Evolutionary conservation across 2,329 filamentous ascomycete genomes (phyloP), one percentile per base, ranked within the genome.

Genomic region (Ascochyta pisi): DNA sequence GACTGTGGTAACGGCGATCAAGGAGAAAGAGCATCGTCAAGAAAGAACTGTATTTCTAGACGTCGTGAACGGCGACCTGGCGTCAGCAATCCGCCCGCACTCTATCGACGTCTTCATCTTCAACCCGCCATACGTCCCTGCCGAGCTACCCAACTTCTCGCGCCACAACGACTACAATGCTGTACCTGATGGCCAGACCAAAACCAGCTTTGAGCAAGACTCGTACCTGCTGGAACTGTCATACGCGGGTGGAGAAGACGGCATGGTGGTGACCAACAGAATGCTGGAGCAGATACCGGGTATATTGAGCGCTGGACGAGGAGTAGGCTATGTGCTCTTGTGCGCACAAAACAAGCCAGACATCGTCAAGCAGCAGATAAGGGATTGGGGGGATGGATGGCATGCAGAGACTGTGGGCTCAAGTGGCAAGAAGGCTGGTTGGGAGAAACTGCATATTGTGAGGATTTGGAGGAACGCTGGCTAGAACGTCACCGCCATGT

Each of bases 41-140:
- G 47, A 46, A 6, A 58, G 50, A 27, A 64, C 70, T 2, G 66
- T 78, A 8, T 91, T 89, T 65, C 76, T 95, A 7, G 89, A 86
- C 37, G 84, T 88, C 16, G 73, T 89, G 24, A 86, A 86, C 55
- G 88, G 85, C 1, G 91, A 98, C 70, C 82, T 99, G 0, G 82
- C 83, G 4, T 76, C 83, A 2, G 79, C 88, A 0, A 77, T 96
- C 37, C 82, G 83, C 7, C 70, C 78, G 0, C 79, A 82, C 2
- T 76, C 78, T 35, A 83, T 96, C 5, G 95, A 99, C 71, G 83
- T 99, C 10, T 82, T 99, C 60, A 84, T 99, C 26, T 99, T 98
- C 82, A 99, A 99, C 73, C 95, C 95, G 49, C 95, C 95, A 0
- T 99, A 99, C 73, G 95, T 99, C 13, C 95, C 95, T 2, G 96